Evolutionary conservation across 306 rosid species (phyloP), one percentile per base, ranked within the genome.

Genomic region (Vigna reflexopilosa): DNA sequence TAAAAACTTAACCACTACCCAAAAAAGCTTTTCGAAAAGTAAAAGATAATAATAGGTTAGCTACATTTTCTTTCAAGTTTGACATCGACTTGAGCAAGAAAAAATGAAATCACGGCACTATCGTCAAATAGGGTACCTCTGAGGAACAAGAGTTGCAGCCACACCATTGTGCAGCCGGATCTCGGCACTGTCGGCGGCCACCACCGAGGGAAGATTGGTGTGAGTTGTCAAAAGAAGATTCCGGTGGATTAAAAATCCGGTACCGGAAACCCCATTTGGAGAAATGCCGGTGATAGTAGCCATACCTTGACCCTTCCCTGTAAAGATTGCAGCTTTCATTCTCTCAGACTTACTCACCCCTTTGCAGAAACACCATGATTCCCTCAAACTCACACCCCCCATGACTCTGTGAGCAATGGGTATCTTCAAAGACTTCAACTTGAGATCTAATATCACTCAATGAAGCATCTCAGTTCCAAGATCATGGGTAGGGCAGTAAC

Each of bases 311-410:
- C 84, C 88, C 78, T 91, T 93, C 9, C 87, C 89, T 7, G 94
- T 70, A 78, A 87, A 96, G 73, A 96, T 91, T 48, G 98, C 76
- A 42, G 76, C 97, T 70, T 91, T 91, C 92, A 88, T 91, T 61
- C 87, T 79, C 88, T 96, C 99, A 1, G 94, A 85, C 89, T 93
- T 96, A 77, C 98, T 83, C 19, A 91, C 89, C 24, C 99, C 99
- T 84, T 91, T 96, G 83, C 99, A 96, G 85, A 96, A 96, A 67
- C 99, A 96, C 98, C 93, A 91, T 17, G 99, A 87, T 64, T 96
- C 98, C 36, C 88, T 86, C 32, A 96, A 85, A 82, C 88, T 86
- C 50, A 96, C 82, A 82, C 87, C 91, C 40, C 88, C 98, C 98
- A 96, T 96, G 16, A 24, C 19, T 52, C 26, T 24, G 49, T 2